Evolutionary conservation across 2,329 filamentous ascomycete genomes (phyloP).

Genomic region (Thielaviopsis ethacetica): DNA sequence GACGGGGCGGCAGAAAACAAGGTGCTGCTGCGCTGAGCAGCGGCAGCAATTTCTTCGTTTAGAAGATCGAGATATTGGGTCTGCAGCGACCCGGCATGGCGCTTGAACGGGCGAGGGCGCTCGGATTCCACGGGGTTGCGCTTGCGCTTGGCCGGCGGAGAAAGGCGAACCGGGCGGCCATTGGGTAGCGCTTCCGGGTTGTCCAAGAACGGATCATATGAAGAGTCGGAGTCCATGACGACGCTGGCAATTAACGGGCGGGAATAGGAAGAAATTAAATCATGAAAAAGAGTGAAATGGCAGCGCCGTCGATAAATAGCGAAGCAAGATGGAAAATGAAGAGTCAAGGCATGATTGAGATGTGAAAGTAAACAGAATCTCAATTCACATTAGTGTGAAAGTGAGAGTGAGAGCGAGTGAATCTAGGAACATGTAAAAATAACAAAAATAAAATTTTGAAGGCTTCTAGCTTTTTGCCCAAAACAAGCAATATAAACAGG

Average conservation of each 20-base stretch:
- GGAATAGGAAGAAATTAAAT: too few species aligned
- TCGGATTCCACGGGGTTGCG: background rate
- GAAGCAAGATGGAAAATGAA: background rate
- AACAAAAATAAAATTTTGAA: too few species aligned
- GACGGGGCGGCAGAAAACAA: background rate
- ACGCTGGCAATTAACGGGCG: background rate
- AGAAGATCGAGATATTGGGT: conserved; percentile 32
- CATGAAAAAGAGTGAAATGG: background rate
- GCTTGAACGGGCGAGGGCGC: conserved; percentile 24
- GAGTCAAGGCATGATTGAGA: background rate
- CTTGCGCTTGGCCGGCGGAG: background rate
- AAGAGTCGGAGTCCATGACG: background rate
- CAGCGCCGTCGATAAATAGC: background rate
- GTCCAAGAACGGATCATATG: background rate
- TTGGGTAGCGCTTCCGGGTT: too few species aligned
- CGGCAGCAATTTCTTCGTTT: conserved; percentile 42
- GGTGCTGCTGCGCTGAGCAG: conserved; percentile 12
- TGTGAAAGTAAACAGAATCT: background rate
- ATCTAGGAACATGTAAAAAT: too few species aligned
- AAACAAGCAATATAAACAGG: too few species aligned
- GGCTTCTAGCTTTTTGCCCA: too few species aligned
- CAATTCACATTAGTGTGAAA: background rate
- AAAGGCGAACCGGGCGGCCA: background rate
- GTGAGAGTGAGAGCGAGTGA: too few species aligned
- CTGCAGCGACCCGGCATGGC: conserved; percentile 27